Evolutionary conservation across 2,329 filamentous ascomycete species (phyloP), one percentile per base, ranked within the genome.

Genomic region (Ilyonectria mors-panacis): DNA sequence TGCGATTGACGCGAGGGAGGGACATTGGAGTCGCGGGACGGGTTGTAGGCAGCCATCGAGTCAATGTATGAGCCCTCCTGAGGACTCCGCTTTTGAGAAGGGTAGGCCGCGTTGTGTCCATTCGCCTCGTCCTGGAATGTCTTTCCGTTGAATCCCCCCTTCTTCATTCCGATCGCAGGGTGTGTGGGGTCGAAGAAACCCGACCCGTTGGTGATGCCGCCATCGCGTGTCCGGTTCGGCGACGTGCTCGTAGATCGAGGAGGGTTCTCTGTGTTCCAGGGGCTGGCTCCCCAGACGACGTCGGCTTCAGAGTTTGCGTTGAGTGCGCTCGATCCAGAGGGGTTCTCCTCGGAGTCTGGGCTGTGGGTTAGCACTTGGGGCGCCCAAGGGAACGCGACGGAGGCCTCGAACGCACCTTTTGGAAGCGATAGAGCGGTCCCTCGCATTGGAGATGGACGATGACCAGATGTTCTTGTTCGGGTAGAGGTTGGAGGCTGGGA

Each of bases 291-390:
- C 89, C 91, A 93, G 53, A 85, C 83, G 72, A 85, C 83, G 72
- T 93, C 91, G 19, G 88, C 88, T 75, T 94, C 91, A 10, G 92
- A 93, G 47, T 90, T 88, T 50, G 89, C 86, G 66, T 93, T 85
- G 44, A 94, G 84, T 65, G 91, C 92, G 67, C 90, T 87, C 6
- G 92, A 93, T 55, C 92, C 92, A 4, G 89, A 90, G 75, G 91
- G 89, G 61, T 76, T 72, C 30, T 77, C 76, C 61, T 80, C 75
- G 63, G 75, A 60, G 19, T 79, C 79, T 79, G 64, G 26, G 26
- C 19, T 48, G 37, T 30, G 56, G 15, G 71, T 74, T 61, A 75
- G 74, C 57, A 65, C 45, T 33, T 35, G 44, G 33, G 45, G 50
- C 51, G 50, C 17, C 33, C 13, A 13, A 45, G n/a, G 47, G 19